Base-by-base conservation (phyloP, 306 rosid species). In the Vicia sativa region DNA sequence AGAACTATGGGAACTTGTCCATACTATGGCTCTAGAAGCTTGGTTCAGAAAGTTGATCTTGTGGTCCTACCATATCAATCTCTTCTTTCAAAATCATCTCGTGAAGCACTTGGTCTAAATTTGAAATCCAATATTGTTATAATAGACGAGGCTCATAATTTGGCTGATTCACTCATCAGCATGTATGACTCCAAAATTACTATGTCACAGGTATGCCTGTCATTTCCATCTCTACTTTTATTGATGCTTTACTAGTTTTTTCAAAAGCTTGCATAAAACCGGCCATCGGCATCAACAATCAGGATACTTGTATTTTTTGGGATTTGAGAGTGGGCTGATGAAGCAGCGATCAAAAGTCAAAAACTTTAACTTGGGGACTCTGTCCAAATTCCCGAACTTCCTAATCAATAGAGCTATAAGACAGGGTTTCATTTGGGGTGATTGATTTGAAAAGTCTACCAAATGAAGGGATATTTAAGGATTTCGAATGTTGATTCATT, bases 61-160 rank as follows among this genome's bases (percentile, higher is more conserved):
- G 89, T 93, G 61, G 91, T 93, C 77, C 83, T 93, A 19, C 98
- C 98, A 21, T 93, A 93, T 85, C 98, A 90, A 65, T 93, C 98
- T 63, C 96, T 93, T 73, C 78, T 93, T 14, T 90, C 97, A 58
- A 90, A 90, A 79, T 85, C 98, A 77, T 93, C 98, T 34, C 96
- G 96, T 12, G 96, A 93, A 79, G 89, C 98, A 55, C 93, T 93
- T 76, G 95, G 96, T 76, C 83, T 93, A 68, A 84, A 78, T 72
- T 83, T 93, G 84, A 86, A 88, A 80, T 84, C 87, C 61, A 90
- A 59, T 72, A 80, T 93, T 74, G 73, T 93, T 65, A 85, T 93
- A 48, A 82, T 93, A 74, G 98, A 93, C 1, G 96, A 90, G 81
- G 98, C 98, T 60, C 98, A 90, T 70, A 93, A 93, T 86, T 78